phyloP scores from a whole-genome alignment of 345 rosid genomes.

The Cardamine resedifolia region DNA sequence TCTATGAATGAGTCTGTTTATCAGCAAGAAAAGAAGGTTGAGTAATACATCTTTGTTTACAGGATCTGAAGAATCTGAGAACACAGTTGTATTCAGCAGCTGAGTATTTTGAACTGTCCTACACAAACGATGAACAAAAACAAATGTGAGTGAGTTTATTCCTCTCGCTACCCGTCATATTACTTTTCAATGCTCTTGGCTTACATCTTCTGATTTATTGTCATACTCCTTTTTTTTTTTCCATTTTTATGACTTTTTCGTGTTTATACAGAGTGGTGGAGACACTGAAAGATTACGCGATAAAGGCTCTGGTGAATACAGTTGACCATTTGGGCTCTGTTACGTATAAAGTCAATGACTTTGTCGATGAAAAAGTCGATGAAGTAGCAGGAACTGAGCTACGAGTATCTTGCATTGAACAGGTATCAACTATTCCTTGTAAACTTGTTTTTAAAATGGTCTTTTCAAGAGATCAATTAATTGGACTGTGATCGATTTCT shows the following conservation, averaged over 20 bases:
- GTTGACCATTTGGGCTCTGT: constrained; percentile 96
- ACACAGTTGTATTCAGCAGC: constrained; percentile 92
- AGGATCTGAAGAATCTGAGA: constrained; percentile 89
- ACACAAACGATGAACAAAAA: constrained; percentile 76
- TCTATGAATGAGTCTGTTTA: not conserved
- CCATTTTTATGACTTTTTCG: not conserved
- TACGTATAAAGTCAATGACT: constrained; percentile 81
- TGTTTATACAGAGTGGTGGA: constrained; percentile 71
- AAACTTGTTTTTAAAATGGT: not conserved
- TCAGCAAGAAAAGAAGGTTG: not conserved
- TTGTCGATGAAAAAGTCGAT: constrained; percentile 81
- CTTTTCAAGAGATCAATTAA: not conserved
- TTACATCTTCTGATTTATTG: not conserved
- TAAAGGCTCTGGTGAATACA: constrained; percentile 89
- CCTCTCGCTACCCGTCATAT: not conserved
- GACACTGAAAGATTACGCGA: constrained; percentile 86
- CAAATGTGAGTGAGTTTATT: constrained; percentile 58
- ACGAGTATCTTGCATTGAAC: constrained; percentile 80
- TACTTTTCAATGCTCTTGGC: not conserved
- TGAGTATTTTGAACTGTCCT: constrained; percentile 86
- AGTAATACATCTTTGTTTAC: constrained; percentile 10
- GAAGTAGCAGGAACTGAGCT: constrained; percentile 76
- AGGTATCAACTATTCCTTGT: constrained; percentile 45
- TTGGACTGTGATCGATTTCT: not conserved
- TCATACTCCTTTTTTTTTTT: not conserved